Base-by-base conservation (phyloP, 208 protist species). In the Naegleria fowleri region DNA sequence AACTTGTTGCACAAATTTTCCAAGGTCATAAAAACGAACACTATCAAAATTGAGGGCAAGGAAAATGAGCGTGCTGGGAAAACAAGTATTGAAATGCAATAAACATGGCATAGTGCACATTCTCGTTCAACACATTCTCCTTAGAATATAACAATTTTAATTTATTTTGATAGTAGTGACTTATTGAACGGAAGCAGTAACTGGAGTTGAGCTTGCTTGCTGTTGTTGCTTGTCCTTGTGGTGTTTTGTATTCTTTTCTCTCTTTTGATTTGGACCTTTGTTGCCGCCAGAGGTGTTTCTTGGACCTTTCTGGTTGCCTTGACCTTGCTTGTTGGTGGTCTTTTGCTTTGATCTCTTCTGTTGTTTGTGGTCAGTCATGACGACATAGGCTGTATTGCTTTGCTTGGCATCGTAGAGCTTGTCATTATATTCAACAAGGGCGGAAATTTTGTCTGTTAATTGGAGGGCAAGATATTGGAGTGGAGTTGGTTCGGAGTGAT, bases 381-480 rank as follows among this genome's bases (percentile, higher is more conserved):
- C 22, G 6, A 87, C 15, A n/a, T 36, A 40, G 43, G 29, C 83
- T 5, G 29, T 36, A 5, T 87, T 22, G 52, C 83, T 88, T 67
- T 67, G 55, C 43, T 88, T 88, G 13, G 85, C 48, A 38, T 88
- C 85, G 22, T 67, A 67, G 2, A 88, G 9, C 25, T 39, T 52
- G 4, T 92, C 91, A 36, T 92, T 92, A 40, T 92, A 91, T n/a
- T 92, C 91, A 75, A 92, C 91, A 48, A 92, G 48, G n/a, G 19
- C 5, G n/a, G 51, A 40, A 29, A 43, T 79, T n/a, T 87, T 92
- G 16, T 92, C 91, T 41, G 89, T 19, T 15, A 92, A 58, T 67
- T 92, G 91, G 13, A 51, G 40, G 29, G 91, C 38, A 13, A 92
- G 25, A n/a, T 91, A 92, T 86, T 92, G 91, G 11, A 92, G 91